Conservation (phyloP, 345 rosid species). For the Linum trigynum region DNA sequence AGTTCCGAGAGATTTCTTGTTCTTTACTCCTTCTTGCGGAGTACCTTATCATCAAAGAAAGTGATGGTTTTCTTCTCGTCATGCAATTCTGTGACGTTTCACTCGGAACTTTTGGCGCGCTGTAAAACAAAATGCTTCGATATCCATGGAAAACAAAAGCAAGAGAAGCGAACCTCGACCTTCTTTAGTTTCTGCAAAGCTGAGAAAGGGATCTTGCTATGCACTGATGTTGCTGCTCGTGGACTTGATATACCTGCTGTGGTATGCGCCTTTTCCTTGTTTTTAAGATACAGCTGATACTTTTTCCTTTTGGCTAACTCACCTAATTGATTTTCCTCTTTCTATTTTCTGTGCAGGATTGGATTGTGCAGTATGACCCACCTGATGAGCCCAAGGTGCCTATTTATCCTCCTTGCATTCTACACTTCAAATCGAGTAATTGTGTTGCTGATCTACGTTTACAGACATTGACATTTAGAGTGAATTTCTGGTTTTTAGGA, state of each 20-base stretch:
- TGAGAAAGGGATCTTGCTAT: conserved; percentile 83
- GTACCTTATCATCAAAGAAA: conserved; percentile 65
- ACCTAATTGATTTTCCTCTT: no score
- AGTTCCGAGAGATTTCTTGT: conserved; percentile 76
- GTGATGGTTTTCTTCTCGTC: conserved; percentile 98
- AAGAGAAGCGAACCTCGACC: conserved; percentile 80
- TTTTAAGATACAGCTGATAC: not conserved
- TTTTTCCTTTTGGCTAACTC: no score
- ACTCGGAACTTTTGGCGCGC: conserved; percentile 71
- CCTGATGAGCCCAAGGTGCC: conserved; percentile 91
- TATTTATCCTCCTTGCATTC: not conserved
- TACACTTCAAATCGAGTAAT: not conserved
- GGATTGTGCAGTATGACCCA: conserved; percentile 98
- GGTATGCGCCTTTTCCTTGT: conserved; percentile 33
- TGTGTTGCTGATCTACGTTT: conserved; percentile 2
- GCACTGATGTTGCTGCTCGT: conserved; percentile 99
- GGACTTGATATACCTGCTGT: conserved; percentile 97
- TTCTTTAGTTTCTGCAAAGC: conserved; percentile 90
- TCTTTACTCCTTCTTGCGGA: conserved; percentile 80
- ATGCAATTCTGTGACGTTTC: conserved; percentile 85
- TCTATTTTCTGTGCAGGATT: conserved; percentile 48
- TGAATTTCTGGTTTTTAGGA: conserved; percentile 43
- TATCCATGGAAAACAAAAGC: conserved; percentile 93
- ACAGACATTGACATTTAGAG: conserved; percentile 3
- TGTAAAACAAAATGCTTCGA: conserved; percentile 64